Evolutionary conservation across 768 basidiomycete species (phyloP).

Genomic region (Boletus pseudo-olivaceus): DNA sequence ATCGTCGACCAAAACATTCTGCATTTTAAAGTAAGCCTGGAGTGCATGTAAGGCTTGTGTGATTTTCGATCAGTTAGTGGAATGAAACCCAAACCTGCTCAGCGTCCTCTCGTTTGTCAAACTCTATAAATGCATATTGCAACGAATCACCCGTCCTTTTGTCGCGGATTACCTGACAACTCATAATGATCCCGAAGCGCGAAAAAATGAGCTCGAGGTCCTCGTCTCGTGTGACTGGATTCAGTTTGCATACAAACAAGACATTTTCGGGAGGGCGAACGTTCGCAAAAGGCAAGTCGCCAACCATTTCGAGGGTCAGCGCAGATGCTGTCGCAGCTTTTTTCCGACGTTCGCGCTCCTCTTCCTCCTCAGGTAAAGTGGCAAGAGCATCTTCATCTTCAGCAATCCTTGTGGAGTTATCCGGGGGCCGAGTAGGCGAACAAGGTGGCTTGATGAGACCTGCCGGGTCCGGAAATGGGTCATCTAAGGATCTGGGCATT

Average conservation of each 20-base stretch:
- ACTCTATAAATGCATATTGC: slow-evolving; percentile 99
- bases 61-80: background rate
- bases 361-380: slow-evolving; percentile 81
- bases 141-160: slow-evolving; percentile 94
- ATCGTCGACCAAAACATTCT: slow-evolving; percentile 97
- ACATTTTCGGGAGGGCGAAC: slow-evolving; percentile 98
- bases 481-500: slow-evolving; percentile 51
- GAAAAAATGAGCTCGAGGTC: slow-evolving; percentile 98
- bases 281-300: slow-evolving; percentile 96
- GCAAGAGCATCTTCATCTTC: slow-evolving; percentile 92
- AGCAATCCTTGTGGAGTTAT: slow-evolving; percentile 84
- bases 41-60: slow-evolving; percentile 5
- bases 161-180: slow-evolving; percentile 96
- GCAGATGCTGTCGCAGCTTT: slow-evolving; percentile 91
- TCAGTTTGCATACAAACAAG: slow-evolving; percentile 97
- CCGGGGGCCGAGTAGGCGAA: slow-evolving; percentile 78
- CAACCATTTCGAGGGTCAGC: slow-evolving; percentile 98
- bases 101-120: slow-evolving; percentile 88
- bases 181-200: slow-evolving; percentile 92
- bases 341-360: slow-evolving; percentile 75
- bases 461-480: slow-evolving; percentile 88
- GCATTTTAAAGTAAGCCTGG: slow-evolving; percentile 99
- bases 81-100: slow-evolving; percentile 65
- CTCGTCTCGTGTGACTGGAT: slow-evolving; percentile 91
- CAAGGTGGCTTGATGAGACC: slow-evolving; percentile 69